Evolutionary conservation across 2,329 filamentous ascomycete species (phyloP), one percentile per base, ranked within the genome.

Genomic region (Penicillium sclerotiorum): DNA sequence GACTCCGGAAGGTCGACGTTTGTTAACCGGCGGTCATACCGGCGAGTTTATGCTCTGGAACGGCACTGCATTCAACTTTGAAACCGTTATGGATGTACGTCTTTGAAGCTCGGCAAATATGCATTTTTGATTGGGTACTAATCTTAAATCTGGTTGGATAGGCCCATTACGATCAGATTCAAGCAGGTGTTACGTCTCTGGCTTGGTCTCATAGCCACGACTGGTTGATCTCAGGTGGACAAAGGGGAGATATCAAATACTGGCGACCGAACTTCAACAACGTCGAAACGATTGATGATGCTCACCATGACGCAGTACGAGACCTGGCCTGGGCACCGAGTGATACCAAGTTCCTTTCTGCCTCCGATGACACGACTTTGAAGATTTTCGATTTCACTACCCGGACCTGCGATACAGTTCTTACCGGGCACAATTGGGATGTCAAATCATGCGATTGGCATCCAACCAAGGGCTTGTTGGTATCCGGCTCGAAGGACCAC

Each of bases 241-340:
- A 97, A 70, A 91, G 94, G 61, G 94, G 94, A 49, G 82, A 94
- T 55, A 87, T 99, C 73, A 97, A 97, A 75, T 99, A 99, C 75
- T 97, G 93, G 90, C 91, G 96, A 71, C 90, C 93, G 25, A 99
- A 97, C 70, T 96, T 99, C 77, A 97, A 99, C 79, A 96, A 97
- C 64, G 91, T 97, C 52, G 90, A 97, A 71, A 92, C 90, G 45
- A 90, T 99, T 46, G 72, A 74, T 46, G 86, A 92, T 66, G 94
- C 91, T 6, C 94, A 97, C 67, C 84, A 84, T 41, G 91, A 96
- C 66, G 88, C 93, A 5, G 89, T 99, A 53, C 81, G 94, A 62
- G 94, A 96, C 64, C 78, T 99, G 32, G 88, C 93, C 8, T 97
- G 97, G 71, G 90, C 91, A 52, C 94, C 94, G 1, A 96, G 88